These are phyloP conservation scores for Ramalina intermedia DNA, from an alignment of 495 filamentous ascomycete species.

Conservation along the genomic window DNA sequence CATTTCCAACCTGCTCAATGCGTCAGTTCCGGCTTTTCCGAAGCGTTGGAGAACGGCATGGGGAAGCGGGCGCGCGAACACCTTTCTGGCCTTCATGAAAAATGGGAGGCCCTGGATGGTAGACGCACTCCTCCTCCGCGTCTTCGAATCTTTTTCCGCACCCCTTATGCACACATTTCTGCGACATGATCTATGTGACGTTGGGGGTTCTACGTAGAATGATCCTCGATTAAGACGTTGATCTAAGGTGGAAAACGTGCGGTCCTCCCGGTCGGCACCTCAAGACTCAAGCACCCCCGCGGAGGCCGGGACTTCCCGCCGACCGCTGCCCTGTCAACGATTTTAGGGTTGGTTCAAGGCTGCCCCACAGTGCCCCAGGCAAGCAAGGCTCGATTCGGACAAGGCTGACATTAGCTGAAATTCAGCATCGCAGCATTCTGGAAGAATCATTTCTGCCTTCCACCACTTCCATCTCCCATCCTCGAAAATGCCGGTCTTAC, in stretches of 20 bases:
- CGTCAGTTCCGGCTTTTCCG: constrained; percentile 2
- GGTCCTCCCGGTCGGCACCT: not conserved
- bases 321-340: no score
- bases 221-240: no score
- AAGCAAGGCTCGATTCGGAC: no score
- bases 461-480: not conserved
- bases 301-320: no score
- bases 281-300: no score
- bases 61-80: constrained; percentile 31
- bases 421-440: no score
- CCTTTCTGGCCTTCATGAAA: constrained; percentile 99
- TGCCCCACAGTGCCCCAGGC: no score
- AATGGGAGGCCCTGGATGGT: constrained; percentile 85
- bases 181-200: constrained; percentile 41
- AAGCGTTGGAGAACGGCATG: constrained; percentile 3
- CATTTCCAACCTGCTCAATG: constrained; percentile 79
- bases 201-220: not conserved
- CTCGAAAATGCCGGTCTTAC: constrained; percentile 8
- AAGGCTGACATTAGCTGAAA: no score
- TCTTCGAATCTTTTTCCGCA: constrained; percentile 84
- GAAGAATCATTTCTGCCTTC: no score
- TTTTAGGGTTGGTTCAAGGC: no score
- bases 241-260: not conserved
- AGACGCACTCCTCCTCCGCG: constrained; percentile 69
- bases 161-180: constrained; percentile 91